Base-by-base conservation (phyloP, 2,329 filamentous ascomycete species). In the Coniochaeta pulveracea region DNA sequence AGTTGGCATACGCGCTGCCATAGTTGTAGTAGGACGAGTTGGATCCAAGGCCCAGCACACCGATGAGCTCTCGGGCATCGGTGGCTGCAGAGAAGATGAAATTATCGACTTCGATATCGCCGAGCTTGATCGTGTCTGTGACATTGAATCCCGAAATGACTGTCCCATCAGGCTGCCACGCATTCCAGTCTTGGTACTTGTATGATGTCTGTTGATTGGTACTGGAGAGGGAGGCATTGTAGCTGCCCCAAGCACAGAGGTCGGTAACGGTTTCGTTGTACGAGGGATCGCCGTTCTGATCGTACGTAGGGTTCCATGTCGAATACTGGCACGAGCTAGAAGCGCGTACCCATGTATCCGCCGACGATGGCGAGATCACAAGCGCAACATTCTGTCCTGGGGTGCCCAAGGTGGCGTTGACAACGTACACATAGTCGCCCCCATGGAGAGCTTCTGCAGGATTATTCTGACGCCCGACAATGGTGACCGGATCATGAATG, bases 1-100 rank as follows among this genome's bases (percentile, higher is more conserved):
- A 47, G 18, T 28, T 36, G 21, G 34, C 38, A 7, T 26, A 22
- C 5, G 27, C 25, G 25, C 33, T 33, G n/a, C 22, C 24, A 6
- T 28, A 40, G 19, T 37, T 41, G 8, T 7, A 26, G 14, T 33
- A 33, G 16, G 37, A 41, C 6, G 27, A 16, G 35, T 53, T 52
- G 34, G 39, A 38, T 10, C 52, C 52, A 3, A 55, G 44, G 8
- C 50, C 50, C 26, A 55, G 43, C 9, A 44, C 34, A 16, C 50
- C 52, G 6, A 49, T 44, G 29, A 35, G 43, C 3, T 25, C 26
- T 12, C 25, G n/a, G 9, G 44, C 32, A 11, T 12, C 14, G 11
- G 33, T 22, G 24, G 44, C 48, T 10, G 54, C 34, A 3, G 49
- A 51, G 34, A 55, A 43, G 15, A 46, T 44, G 17, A 50, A 39